These are phyloP conservation scores for Boechera divaricarpa DNA, from an alignment of 345 rosid genomes.

Conservation along the genomic window DNA sequence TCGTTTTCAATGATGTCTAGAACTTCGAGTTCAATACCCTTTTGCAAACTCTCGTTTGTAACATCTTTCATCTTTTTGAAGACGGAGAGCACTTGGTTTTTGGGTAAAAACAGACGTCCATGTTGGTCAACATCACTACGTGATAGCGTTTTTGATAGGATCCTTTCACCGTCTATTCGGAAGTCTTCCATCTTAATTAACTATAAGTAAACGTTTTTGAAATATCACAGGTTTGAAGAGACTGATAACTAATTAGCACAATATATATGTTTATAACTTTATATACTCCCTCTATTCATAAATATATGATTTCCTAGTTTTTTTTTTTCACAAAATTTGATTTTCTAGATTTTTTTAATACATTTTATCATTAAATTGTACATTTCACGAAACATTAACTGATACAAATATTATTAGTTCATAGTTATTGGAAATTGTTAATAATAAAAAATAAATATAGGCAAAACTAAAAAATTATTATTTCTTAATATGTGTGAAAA, in stretches of 20 bases:
- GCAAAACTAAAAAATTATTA: too few species aligned
- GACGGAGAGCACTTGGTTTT: not conserved
- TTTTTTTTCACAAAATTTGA: too few species aligned
- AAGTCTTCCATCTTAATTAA: not conserved
- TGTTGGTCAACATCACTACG: not conserved
- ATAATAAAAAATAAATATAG: too few species aligned
- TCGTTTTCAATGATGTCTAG: not conserved
- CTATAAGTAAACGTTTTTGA: not conserved
- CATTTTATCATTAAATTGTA: too few species aligned
- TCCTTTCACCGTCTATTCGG: not conserved
- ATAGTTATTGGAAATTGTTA: too few species aligned
- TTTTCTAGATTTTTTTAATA: too few species aligned
- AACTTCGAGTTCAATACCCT: slow-evolving; percentile 4
- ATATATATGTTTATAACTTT: not conserved
- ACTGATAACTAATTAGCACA: not conserved
- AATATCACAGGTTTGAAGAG: not conserved
- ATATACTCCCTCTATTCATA: not conserved
- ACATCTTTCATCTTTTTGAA: not conserved
- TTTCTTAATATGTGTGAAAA: too few species aligned
- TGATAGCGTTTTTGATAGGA: not conserved
- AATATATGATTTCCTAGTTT: too few species aligned
- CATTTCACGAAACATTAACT: too few species aligned
- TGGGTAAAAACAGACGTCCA: not conserved
- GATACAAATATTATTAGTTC: not conserved
- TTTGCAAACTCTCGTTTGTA: not conserved